phyloP scores from a whole-genome alignment of 345 rosid species.

The Firmiana major region DNA sequence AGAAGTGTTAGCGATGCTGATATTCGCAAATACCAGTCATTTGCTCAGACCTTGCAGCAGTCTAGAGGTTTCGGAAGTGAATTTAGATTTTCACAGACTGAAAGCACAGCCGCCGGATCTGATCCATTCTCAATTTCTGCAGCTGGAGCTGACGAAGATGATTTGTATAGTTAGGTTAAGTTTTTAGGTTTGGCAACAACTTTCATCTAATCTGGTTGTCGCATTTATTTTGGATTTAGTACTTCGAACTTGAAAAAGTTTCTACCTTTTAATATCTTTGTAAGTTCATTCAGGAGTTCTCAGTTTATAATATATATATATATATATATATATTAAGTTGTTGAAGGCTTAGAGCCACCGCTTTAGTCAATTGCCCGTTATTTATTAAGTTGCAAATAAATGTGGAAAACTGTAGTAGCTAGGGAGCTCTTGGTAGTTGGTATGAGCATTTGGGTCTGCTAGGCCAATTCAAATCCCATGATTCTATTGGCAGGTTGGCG shows the following conservation, averaged over 20 bases:
- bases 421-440: background rate
- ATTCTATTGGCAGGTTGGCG: background rate
- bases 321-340: too few relatives aligned
- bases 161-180: constrained; percentile 33
- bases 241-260: background rate
- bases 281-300: too few relatives aligned
- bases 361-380: too few relatives aligned
- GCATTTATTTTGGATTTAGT: background rate
- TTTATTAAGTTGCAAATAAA: background rate
- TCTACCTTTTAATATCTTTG: background rate
- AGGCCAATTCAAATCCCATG: background rate
- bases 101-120: constrained; percentile 16
- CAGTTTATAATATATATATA: too few relatives aligned
- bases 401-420: background rate
- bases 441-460: background rate
- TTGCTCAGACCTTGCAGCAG: constrained; percentile 49
- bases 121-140: constrained; percentile 41
- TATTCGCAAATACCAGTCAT: constrained; percentile 40
- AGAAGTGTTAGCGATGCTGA: constrained; percentile 55
- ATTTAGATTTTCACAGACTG: constrained; percentile 36
- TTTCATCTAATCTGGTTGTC: background rate
- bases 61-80: constrained; percentile 41
- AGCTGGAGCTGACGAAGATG: constrained; percentile 36
- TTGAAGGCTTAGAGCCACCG: too few relatives aligned
- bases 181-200: too few relatives aligned